Evolutionary conservation across 2,329 filamentous ascomycete genomes (phyloP), one percentile per base, ranked within the genome.

Genomic region (Fusarium lyarnte): DNA sequence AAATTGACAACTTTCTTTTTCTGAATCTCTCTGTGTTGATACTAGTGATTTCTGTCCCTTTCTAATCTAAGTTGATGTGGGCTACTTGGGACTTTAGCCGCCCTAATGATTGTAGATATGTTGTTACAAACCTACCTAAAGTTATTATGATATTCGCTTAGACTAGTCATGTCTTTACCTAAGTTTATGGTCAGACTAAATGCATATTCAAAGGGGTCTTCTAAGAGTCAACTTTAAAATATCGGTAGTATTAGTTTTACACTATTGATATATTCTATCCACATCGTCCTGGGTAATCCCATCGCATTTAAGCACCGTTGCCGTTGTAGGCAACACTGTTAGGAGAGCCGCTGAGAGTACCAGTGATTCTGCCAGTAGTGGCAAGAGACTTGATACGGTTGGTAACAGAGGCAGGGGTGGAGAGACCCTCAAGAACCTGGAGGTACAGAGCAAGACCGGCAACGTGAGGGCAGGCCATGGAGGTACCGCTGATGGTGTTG

Each of bases 241-340:
- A 19, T 36, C 45, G 14, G 17, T 47, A 35, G 33, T 21, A 65
- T 47, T 41, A 19, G 27, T 16, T 58, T 39, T 57, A 27, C n/a
- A 42, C 8, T 65, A 64, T 57, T 36, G 54, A 58, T 23, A 23
- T 36, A 31, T 41, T 29, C 35, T 57, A 47, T 23, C n/a, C 27
- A 29, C 7, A 3, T 33, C 21, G 23, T 17, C 36, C 29, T 9
- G 7, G 5, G 21, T 38, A 12, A 25, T 19, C 19, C 3, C 31
- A 25, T 58, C 16, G 5, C 3, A 19, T 46, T 41, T 72, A 75
- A 55, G 72, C 66, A 46, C 76, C 70, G 53, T 77, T 77, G 31
- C 85, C 85, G 76, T 88, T 87, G 81, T 85, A 87, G 42, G 82
- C 81, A 63, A 87, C 76, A 46, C 82, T 74, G 80, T 87, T 87